Evolutionary conservation across 192 early-diverging fungal species (phyloP).

Genomic region (Rhizoclosmatium sp.): DNA sequence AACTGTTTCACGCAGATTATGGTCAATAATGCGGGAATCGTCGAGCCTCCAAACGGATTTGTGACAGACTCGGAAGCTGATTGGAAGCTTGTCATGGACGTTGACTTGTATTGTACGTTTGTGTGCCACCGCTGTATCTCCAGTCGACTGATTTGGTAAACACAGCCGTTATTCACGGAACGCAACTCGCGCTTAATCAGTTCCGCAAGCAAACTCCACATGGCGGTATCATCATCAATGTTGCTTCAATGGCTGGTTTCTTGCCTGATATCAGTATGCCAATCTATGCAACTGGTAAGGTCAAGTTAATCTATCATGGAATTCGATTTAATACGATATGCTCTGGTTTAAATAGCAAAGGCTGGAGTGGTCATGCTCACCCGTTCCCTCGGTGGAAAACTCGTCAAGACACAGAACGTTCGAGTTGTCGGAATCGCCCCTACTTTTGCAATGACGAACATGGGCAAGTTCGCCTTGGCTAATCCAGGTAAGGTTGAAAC

Average conservation of each 20-base stretch:
- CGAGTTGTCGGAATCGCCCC: slow-evolving; percentile 51
- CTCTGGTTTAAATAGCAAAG: slow-evolving; percentile 56
- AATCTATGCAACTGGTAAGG: slow-evolving; percentile 72
- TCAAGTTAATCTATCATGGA: background rate
- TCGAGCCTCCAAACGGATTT: slow-evolving; percentile 28
- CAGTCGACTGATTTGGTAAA: background rate
- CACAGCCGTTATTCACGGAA: slow-evolving; percentile 71
- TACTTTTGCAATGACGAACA: slow-evolving; percentile 46
- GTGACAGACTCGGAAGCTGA: slow-evolving; percentile 46
- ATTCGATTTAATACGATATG: background rate
- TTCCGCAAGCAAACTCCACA: slow-evolving; percentile 52
- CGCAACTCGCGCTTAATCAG: slow-evolving; percentile 71
- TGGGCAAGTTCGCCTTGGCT: slow-evolving; percentile 18
- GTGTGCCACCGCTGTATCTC: slow-evolving; percentile 3
- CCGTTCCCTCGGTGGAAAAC: slow-evolving; percentile 31
- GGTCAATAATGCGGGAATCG: slow-evolving; percentile 60
- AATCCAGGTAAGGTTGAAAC: slow-evolving; percentile 8
- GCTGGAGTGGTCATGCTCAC: slow-evolving; percentile 71
- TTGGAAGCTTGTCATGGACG: slow-evolving; percentile 70
- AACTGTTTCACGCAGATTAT: slow-evolving; percentile 49
- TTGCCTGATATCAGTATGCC: slow-evolving; percentile 59
- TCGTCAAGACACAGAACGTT: slow-evolving; percentile 43
- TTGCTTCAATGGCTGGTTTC: slow-evolving; percentile 76
- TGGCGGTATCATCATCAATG: slow-evolving; percentile 78
- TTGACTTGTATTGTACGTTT: slow-evolving; percentile 70